Conservation (phyloP, 495 filamentous ascomycete species). For the Annulohypoxylon moriforme region DNA sequence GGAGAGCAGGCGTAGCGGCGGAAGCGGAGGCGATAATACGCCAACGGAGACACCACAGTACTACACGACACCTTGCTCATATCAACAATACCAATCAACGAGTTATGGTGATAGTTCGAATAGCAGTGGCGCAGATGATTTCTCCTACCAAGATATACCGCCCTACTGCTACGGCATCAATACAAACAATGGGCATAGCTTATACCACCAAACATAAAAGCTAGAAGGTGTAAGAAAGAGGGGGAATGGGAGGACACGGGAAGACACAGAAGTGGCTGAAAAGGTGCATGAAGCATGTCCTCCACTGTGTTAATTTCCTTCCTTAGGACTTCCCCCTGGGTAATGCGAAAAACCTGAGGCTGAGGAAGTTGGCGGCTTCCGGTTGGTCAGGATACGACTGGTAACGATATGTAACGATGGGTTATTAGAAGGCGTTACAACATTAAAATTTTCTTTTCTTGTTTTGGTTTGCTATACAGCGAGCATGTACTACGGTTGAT, state of each 20-base stretch:
- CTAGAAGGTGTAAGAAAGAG: background rate
- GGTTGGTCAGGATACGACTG: constrained; percentile 29
- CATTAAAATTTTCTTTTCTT: constrained; percentile 2
- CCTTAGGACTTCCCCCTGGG: constrained; percentile 2
- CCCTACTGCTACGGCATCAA: constrained; percentile 46
- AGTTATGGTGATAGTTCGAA: constrained; percentile 38
- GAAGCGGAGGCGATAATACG: constrained; percentile 31
- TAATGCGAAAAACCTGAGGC: background rate
- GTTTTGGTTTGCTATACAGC: background rate
- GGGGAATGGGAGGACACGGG: constrained; percentile 7
- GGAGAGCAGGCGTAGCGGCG: constrained; percentile 51
- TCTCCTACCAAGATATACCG: constrained; percentile 39
- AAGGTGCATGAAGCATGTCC: background rate
- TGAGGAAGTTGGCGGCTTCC: background rate
- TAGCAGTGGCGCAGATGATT: constrained; percentile 49
- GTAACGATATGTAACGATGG: constrained; percentile 23
- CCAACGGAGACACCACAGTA: constrained; percentile 16
- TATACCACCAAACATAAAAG: constrained; percentile 25
- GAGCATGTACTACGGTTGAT: constrained; percentile 11
- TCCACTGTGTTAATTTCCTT: background rate
- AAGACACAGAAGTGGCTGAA: constrained; percentile 6
- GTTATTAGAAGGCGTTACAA: constrained; percentile 13
- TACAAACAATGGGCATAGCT: constrained; percentile 30
- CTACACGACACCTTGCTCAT: constrained; percentile 35
- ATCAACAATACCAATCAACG: constrained; percentile 43